Evolutionary conservation across 352 stramenopile genomes (phyloP), one percentile per base, ranked within the genome.

Genomic region (Phytopythium ostracodes): DNA sequence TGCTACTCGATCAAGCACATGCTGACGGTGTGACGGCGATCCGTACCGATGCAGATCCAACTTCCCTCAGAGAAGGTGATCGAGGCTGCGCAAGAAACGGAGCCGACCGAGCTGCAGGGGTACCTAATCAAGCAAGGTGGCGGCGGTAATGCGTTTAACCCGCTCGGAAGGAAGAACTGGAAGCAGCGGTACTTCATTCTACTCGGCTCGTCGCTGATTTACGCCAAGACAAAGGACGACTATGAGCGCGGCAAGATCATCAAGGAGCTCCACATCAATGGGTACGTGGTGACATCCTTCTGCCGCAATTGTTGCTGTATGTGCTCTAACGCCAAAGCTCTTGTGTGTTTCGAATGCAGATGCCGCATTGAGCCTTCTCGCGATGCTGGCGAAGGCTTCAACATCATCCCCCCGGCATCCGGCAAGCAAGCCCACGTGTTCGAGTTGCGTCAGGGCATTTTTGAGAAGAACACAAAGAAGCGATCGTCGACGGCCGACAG

Each of bases 151-250:
- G 77, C 81, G 11, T 80, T 91, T 25, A 94, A 92, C 38, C 82
- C 82, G 1, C 74, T 96, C 1, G 79, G 84, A 0, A 66, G 87
- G n/a, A 88, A 88, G 54, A 94, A 94, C 66, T 96, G 87, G 87
- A 96, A 96, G 70, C 84, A 94, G 63, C 76, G 87, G 33, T 96
- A 94, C 68, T 96, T 96, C 62, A 91, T 93, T 64, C 71, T 96
- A 29, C 78, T 79, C 27, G 81, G 78, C 2, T 61, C 73, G 24
- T 88, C 77, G 33, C 66, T 96, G 44, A 84, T 88, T 53, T 96
- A 96, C 58, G 87, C 87, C 1, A 91, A 84, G 62, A 91, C 84
- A 0, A 94, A 93, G 49, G 87, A 96, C 60, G 87, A 96, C 50
- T 94, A 96, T 51, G 87, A 96, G 57, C 87, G 87, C 27, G 87